Conservation (phyloP, 1,284 basidiomycete species). For the Papiliotrema fonsecae region DNA sequence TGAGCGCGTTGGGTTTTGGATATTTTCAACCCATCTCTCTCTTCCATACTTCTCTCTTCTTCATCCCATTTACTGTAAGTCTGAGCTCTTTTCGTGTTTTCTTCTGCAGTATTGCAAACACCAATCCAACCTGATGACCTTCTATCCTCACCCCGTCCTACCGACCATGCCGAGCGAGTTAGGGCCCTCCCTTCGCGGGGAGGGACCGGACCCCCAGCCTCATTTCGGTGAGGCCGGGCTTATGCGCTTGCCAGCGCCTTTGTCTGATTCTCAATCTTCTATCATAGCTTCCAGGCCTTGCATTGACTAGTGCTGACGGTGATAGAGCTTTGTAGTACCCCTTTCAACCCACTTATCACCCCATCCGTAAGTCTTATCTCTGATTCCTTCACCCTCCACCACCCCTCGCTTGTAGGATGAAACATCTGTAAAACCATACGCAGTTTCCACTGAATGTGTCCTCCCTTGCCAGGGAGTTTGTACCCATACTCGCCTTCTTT, state of each 20-base stretch:
- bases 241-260: slow-evolving; percentile 51
- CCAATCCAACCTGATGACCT: slow-evolving; percentile 41
- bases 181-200: slow-evolving; percentile 48
- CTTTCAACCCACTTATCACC: slow-evolving; percentile 1
- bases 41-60: slow-evolving; percentile 1
- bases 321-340: not conserved
- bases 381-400: slow-evolving; percentile 1
- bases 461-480: slow-evolving; percentile 46
- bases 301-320: not conserved
- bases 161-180: slow-evolving; percentile 51
- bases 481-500: slow-evolving; percentile 14
- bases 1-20: not conserved
- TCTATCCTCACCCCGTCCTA: slow-evolving; percentile 52
- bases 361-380: slow-evolving; percentile 8
- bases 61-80: slow-evolving; percentile 1
- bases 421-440: slow-evolving; percentile 48
- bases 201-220: slow-evolving; percentile 38
- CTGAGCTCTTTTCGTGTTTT: too few species aligned
- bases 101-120: not conserved
- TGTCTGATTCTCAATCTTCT: slow-evolving; percentile 42
- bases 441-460: slow-evolving; percentile 51
- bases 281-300: not conserved
- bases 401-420: slow-evolving; percentile 35
- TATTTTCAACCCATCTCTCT: not conserved
- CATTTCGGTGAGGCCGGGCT: slow-evolving; percentile 30